phyloP scores from a whole-genome alignment of 2,329 filamentous ascomycete species.

The Ceratocystis eucalypticola region DNA sequence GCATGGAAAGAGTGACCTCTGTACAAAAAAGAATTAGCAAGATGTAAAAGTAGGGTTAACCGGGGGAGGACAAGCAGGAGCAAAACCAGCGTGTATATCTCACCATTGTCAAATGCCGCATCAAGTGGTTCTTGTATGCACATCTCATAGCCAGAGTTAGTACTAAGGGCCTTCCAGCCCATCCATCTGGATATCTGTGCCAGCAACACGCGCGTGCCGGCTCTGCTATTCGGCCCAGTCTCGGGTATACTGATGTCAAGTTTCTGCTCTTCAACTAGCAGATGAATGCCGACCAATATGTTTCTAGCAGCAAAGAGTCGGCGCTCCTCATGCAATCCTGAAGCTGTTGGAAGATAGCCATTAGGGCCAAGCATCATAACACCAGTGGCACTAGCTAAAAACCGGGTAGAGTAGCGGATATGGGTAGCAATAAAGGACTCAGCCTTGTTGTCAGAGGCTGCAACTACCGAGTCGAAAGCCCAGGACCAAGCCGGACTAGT shows the following conservation, averaged over 20 bases:
- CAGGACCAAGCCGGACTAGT: constrained; percentile 56
- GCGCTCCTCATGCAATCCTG: constrained; percentile 38
- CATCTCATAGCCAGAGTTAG: constrained; percentile 33
- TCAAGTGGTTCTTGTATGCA: constrained; percentile 39
- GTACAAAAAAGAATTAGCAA: background rate
- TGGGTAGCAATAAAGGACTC: constrained; percentile 36
- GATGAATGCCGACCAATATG: constrained; percentile 63
- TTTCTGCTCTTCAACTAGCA: constrained; percentile 82
- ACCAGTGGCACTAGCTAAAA: constrained; percentile 46
- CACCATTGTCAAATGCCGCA: constrained; percentile 30
- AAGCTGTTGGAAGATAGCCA: constrained; percentile 54
- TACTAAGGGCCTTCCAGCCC: constrained; percentile 45
- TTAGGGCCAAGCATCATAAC: constrained; percentile 36
- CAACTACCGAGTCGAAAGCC: constrained; percentile 45
- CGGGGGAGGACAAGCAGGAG: background rate
- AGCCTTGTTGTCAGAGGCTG: constrained; percentile 21
- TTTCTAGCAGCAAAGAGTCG: constrained; percentile 50
- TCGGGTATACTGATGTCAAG: constrained; percentile 48
- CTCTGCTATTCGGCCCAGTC: constrained; percentile 31
- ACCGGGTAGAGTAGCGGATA: constrained; percentile 49
- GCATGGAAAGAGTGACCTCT: constrained; percentile 25
- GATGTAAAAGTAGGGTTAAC: background rate
- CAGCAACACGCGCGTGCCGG: constrained; percentile 55
- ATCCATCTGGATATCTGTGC: constrained; percentile 76
- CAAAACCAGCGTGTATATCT: background rate